Evolutionary conservation across 306 rosid species (phyloP).

Genomic region (Ormosia emarginata): DNA sequence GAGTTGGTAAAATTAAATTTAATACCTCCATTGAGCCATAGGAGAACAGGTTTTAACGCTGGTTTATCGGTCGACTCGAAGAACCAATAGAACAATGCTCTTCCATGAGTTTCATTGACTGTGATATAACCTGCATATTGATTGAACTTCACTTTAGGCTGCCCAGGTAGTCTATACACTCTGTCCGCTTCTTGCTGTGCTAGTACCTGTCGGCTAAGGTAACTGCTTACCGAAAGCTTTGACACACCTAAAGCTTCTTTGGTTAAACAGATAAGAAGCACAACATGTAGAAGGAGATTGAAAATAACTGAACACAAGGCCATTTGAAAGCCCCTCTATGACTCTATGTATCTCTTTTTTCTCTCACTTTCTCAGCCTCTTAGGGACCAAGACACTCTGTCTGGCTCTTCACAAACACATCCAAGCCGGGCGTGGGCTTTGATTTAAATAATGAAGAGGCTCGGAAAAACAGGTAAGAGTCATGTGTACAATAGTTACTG

Average conservation of each 20-base stretch:
- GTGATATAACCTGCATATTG: slow-evolving; percentile 77
- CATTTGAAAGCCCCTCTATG: not conserved
- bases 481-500: slow-evolving; percentile 4
- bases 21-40: slow-evolving; percentile 93
- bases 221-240: not conserved
- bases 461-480: not conserved
- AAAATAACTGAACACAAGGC: not conserved
- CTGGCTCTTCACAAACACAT: not conserved
- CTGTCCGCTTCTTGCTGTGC: slow-evolving; percentile 54
- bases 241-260: not conserved
- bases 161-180: slow-evolving; percentile 62
- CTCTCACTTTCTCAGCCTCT: not conserved
- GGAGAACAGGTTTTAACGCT: slow-evolving; percentile 54
- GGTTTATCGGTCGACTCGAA: slow-evolving; percentile 49
- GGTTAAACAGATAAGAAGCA: not conserved
- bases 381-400: not conserved
- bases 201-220: not conserved
- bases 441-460: slow-evolving; percentile 28
- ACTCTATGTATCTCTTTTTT: not conserved
- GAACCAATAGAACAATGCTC: slow-evolving; percentile 92
- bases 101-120: slow-evolving; percentile 66
- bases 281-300: not conserved
- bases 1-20: not conserved
- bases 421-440: not conserved
- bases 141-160: slow-evolving; percentile 63